A percentile compares a stretch with the other conserved stretches of the same genome.
Conservation (phyloP, 176 grass and related monocot genomes). For the Guadua angustifolia region DNA sequence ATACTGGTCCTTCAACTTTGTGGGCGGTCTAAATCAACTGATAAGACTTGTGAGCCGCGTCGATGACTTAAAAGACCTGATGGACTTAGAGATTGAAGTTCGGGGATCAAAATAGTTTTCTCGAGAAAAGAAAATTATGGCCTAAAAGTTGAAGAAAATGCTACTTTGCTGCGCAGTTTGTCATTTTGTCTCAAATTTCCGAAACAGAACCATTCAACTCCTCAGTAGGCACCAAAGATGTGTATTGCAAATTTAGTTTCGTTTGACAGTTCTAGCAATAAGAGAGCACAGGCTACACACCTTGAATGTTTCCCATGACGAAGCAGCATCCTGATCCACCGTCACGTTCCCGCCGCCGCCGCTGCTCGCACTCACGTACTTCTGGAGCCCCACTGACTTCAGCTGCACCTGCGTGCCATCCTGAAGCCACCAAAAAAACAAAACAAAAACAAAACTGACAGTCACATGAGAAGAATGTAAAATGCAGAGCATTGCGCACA, state of each 20-base stretch:
- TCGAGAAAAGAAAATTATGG: neutral
- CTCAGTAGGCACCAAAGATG: neutral
- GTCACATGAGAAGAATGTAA: neutral
- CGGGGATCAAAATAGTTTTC: neutral
- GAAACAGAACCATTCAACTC: neutral
- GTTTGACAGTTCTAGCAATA: neutral
- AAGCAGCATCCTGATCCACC: slow-evolving; percentile 62
- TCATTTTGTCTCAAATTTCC: neutral
- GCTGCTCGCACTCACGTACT: slow-evolving; percentile 51
- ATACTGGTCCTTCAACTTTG: neutral
- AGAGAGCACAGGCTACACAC: slow-evolving; percentile 39
- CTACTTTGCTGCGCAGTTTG: neutral
- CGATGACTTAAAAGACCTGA: neutral
- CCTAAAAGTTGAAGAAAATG: neutral
- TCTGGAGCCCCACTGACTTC: slow-evolving; percentile 73
- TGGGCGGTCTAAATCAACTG: neutral
- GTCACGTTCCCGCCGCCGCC: slow-evolving; percentile 61
- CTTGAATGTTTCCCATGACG: slow-evolving; percentile 89
- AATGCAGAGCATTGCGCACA: neutral
- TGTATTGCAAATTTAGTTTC: neutral
- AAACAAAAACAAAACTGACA: slow-evolving; percentile 1
- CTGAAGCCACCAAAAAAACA: slow-evolving; percentile 57
- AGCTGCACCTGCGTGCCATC: slow-evolving; percentile 85
- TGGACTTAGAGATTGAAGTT: neutral
- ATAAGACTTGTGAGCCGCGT: neutral